Base-by-base conservation (phyloP, 768 basidiomycete species). In the Psilocybe sp. region DNA sequence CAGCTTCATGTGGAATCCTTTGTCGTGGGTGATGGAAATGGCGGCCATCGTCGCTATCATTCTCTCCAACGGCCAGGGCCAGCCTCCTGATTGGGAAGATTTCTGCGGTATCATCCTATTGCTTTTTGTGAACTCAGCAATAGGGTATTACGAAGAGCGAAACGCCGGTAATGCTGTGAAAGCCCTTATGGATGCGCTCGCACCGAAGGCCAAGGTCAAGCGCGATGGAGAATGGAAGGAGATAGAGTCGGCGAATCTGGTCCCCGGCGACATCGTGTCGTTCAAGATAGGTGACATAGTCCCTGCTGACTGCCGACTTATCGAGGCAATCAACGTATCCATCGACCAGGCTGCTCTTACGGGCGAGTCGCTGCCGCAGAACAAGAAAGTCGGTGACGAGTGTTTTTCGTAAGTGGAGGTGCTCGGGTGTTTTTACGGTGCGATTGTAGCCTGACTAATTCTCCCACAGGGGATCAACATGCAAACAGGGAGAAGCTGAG, bases 221-320 rank as follows among this genome's bases (percentile, higher is more conserved):
- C 93, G 96, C 52, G 80, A 81, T 51, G 91, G 89, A 46, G 60
- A 59, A 33, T 98, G 96, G 96, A 66, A 69, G 13, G 96, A 98
- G 69, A 89, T 98, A 59, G 96, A 98, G 63, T 93, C 92, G 0
- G 59, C 96, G 28, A 80, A 77, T 23, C 85, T 98, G 47, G 94
- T 97, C 39, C 96, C 96, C 43, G 96, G 95, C 64, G 96, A 98
- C 64, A 89, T 97, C 79, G 74, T 98, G 54, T 77, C 93, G 1
- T 98, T 98, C 92, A 98, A 98, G 76, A 98, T 98, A 68, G 96
- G 96, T 73, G 96, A 98, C 63, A 90, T 98, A 58, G 95, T 98
- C 50, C 93, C 96, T 43, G 95, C 94, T 53, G 96, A 98, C 66
- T 96, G 94, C 71, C 93, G 95, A 79, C 86, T 98, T 55, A 90